Evolutionary conservation across 129 eudicot species (phyloP), one percentile per base, ranked within the genome.

Genomic region (Ambrosia trifida): DNA sequence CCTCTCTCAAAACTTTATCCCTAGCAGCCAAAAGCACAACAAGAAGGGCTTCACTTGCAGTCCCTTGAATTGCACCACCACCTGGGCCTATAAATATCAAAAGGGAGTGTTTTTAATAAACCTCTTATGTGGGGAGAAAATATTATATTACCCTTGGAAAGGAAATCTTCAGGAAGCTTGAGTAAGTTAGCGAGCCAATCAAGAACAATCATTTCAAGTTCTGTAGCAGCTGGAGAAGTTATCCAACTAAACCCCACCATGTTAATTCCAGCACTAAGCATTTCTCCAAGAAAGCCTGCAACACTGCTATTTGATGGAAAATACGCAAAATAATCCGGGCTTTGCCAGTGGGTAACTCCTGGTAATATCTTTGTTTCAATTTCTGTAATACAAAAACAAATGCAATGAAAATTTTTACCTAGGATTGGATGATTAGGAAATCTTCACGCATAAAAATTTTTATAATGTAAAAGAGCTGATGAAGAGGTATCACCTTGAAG

Each of bases 171-270:
- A 5, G 97, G 99, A 41, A 94, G 89, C 75, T 90, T 82, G 68
- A 94, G 97, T 56, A 93, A 68, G 73, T 87, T 90, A 59, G 93
- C 97, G 57, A 94, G 99, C 99, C 99, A 94, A 81, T 94, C 99
- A 47, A 94, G 76, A 72, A 94, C 97, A 56, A 87, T 85, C 91
- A 90, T 84, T 81, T 94, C 99, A 16, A 94, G 99, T 78, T 94
- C 97, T 3, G 97, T 94, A 20, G 99, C 97, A 58, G 99, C 99
- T 17, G 97, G 99, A 79, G 97, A 94, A 52, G 93, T 94, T 79
- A 90, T 83, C 99, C 99, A 94, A 79, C 96, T 94, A 79, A 94
- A 94, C 9, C 99, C 99, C 33, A 94, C 99, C 89, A 94, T 94
- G 86, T 87, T 94, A 69, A 94, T 83, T 53, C 87, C 99, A 14